Percentiles rank a stretch among this genome's conserved stretches.
Conservation (phyloP, 73 alveolate genomes). For the Paramecium sexaurelia region DNA sequence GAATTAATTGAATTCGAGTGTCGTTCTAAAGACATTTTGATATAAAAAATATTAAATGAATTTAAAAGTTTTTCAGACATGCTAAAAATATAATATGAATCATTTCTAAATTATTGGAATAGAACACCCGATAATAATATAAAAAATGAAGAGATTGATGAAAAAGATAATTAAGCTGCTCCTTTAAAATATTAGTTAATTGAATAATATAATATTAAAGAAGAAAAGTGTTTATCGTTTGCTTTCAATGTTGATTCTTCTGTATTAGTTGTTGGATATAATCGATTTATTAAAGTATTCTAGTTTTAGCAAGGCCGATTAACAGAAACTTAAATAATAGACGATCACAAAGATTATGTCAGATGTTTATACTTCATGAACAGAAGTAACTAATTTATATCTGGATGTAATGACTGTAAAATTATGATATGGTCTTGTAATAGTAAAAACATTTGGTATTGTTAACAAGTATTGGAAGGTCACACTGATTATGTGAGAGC, state of each 20-base stretch:
- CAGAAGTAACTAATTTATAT: neutral
- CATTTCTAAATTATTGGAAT: neutral
- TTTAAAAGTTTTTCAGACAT: neutral
- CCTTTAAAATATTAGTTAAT: neutral
- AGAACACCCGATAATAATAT: neutral
- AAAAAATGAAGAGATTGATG: neutral
- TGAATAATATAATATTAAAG: neutral
- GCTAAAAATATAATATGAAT: neutral
- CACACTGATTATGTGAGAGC: neutral
- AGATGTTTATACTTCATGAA: neutral
- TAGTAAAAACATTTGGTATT: neutral
- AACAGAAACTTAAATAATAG: neutral
- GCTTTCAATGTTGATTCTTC: neutral
- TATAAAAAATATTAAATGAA: neutral
- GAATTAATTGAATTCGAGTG: neutral
- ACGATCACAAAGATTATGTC: neutral
- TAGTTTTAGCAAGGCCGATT: neutral
- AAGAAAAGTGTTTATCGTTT: neutral
- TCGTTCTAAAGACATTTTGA: no score
- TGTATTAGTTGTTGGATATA: neutral
- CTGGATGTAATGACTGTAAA: neutral
- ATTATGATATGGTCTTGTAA: neutral
- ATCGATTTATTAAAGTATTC: neutral
- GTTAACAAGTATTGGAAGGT: neutral
- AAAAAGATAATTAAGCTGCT: neutral